Evolutionary conservation across 176 grass and related monocot species (phyloP).

Genomic region (Luzula sylvatica): DNA sequence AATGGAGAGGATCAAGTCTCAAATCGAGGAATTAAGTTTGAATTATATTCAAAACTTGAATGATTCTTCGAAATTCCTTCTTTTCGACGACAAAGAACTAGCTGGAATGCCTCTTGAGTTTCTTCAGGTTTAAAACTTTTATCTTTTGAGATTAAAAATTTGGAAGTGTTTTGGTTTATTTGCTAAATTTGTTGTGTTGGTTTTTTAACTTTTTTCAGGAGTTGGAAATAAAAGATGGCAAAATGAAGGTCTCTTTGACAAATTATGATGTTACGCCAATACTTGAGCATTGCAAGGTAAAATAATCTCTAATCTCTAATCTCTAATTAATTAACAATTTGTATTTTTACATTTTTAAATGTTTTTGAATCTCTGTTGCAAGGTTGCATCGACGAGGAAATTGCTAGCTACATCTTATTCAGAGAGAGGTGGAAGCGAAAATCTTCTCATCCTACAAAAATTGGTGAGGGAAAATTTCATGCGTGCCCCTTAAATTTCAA

Average conservation of each 20-base stretch:
- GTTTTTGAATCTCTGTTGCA: slow-evolving; percentile 13
- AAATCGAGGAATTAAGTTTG: slow-evolving; percentile 61
- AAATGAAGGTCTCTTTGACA: slow-evolving; percentile 57
- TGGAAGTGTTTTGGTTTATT: not conserved
- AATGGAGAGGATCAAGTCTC: slow-evolving; percentile 66
- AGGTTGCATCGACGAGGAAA: slow-evolving; percentile 72
- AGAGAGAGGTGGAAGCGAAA: slow-evolving; percentile 81
- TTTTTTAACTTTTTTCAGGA: slow-evolving; percentile 50
- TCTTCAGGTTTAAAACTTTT: slow-evolving; percentile 40
- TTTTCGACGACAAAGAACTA: slow-evolving; percentile 63
- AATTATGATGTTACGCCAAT: slow-evolving; percentile 82
- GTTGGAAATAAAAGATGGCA: slow-evolving; percentile 61
- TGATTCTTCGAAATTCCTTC: slow-evolving; percentile 45
- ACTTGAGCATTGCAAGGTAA: slow-evolving; percentile 93
- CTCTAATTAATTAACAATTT: not conserved
- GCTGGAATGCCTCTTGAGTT: slow-evolving; percentile 82
- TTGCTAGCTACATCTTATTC: slow-evolving; percentile 64
- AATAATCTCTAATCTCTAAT: not conserved
- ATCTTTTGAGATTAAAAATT: not conserved
- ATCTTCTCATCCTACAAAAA: slow-evolving; percentile 69
- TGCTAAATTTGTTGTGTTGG: slow-evolving; percentile 12
- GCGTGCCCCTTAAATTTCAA: slow-evolving; percentile 15
- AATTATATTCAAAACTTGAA: slow-evolving; percentile 75
- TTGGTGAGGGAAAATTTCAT: slow-evolving; percentile 41
- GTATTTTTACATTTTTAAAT: not conserved